phyloP scores from a whole-genome alignment of 371 early-diverging fungal species.

The Rhizopus sp. region DNA sequence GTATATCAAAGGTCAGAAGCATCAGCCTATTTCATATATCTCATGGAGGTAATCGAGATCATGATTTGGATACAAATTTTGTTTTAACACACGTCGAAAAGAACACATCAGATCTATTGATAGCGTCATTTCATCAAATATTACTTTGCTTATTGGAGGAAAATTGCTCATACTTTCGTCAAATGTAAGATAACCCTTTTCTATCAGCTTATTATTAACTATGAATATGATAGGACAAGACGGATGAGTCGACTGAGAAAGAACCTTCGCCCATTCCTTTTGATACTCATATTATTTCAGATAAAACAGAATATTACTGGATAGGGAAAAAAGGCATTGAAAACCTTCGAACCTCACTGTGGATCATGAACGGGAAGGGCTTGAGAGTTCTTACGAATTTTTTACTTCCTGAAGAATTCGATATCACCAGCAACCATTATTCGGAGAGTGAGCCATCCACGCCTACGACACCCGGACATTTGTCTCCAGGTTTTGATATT shows the following conservation, averaged over 20 bases:
- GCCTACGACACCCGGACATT: conserved; percentile 36
- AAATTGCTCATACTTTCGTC: conserved; percentile 50
- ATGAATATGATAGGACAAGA: conserved; percentile 23
- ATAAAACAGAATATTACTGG: conserved; percentile 77
- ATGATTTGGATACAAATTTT: not conserved
- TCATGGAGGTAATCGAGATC: conserved; percentile 30
- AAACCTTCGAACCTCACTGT: conserved; percentile 66
- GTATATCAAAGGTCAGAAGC: conserved; percentile 55
- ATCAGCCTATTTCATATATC: conserved; percentile 52
- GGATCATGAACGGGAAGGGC: conserved; percentile 73
- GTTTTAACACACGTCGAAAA: conserved; percentile 1
- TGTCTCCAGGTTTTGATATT: conserved; percentile 25
- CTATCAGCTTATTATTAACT: not conserved
- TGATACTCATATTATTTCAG: conserved; percentile 60
- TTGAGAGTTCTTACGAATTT: conserved; percentile 66
- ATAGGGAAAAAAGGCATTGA: conserved; percentile 59
- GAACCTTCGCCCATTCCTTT: conserved; percentile 33
- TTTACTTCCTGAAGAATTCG: conserved; percentile 37
- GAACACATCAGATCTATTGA: conserved; percentile 39
- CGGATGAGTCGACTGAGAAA: conserved; percentile 21
- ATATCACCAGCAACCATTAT: conserved; percentile 26
- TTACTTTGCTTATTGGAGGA: conserved; percentile 53
- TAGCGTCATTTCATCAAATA: conserved; percentile 43
- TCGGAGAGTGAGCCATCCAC: conserved; percentile 41
- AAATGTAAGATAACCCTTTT: conserved; percentile 23